Evolutionary conservation across 2,329 filamentous ascomycete species (phyloP).

Genomic region (Clarireedia hainanense): DNA sequence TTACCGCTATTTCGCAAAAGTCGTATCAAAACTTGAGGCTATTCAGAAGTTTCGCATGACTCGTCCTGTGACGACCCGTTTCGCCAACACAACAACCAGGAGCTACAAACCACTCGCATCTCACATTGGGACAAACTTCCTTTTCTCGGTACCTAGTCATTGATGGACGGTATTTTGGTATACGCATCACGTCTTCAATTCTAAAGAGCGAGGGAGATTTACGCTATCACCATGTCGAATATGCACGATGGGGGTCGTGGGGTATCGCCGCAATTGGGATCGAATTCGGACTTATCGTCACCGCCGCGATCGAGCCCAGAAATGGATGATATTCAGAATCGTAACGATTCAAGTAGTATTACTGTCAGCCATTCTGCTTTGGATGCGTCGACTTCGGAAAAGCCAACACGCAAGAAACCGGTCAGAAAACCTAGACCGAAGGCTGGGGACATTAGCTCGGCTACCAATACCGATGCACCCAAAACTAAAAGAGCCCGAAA

Average conservation of each 20-base stretch:
- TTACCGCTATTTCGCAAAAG: slow-evolving; percentile 10
- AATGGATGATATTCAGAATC: slow-evolving; percentile 27
- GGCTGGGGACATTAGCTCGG: slow-evolving; percentile 32
- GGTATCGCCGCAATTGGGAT: slow-evolving; percentile 7
- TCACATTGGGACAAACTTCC: neutral
- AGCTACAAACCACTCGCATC: neutral
- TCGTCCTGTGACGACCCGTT: slow-evolving; percentile 14
- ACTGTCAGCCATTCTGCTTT: slow-evolving; percentile 17
- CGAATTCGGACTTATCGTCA: slow-evolving; percentile 41
- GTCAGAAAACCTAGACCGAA: slow-evolving; percentile 54
- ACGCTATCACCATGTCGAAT: slow-evolving; percentile 1
- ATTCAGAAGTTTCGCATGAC: slow-evolving; percentile 18
- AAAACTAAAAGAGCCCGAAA: slow-evolving; percentile 47
- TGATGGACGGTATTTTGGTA: neutral
- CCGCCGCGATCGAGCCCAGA: slow-evolving; percentile 44
- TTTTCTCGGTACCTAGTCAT: neutral
- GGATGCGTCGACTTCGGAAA: slow-evolving; percentile 11
- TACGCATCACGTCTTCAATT: neutral
- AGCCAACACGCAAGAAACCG: slow-evolving; percentile 47
- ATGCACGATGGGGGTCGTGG: slow-evolving; percentile 5
- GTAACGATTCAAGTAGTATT: slow-evolving; percentile 18
- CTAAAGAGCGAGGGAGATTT: neutral
- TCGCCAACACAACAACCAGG: slow-evolving; percentile 1
- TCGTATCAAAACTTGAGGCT: slow-evolving; percentile 23
- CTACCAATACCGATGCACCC: slow-evolving; percentile 33